phyloP scores from a whole-genome alignment of 139 green algal species.

The Tetradesmus obliquus region DNA sequence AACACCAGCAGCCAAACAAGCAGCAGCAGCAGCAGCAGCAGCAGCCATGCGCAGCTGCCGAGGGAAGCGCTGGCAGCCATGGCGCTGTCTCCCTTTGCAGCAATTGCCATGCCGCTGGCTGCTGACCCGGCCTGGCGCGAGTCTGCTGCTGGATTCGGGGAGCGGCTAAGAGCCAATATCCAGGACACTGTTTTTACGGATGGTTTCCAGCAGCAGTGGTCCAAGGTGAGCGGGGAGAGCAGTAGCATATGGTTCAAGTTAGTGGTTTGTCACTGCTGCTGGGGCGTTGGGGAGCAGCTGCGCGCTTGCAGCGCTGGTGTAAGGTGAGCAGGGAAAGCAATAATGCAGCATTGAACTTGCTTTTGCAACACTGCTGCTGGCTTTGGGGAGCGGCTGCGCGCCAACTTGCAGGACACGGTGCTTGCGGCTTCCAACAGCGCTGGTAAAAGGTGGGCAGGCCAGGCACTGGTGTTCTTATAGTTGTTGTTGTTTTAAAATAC shows the following conservation, averaged over 20 bases:
- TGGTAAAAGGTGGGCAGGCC: no score
- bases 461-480: no score
- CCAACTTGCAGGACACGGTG: neutral
- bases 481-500: neutral
- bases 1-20: neutral
- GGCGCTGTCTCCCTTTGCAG: constrained; percentile 67
- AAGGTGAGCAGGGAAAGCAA: neutral
- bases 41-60: neutral
- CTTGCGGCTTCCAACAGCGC: no score
- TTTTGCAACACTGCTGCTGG: constrained; percentile 2
- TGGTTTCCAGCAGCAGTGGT: constrained; percentile 23
- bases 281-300: no score
- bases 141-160: constrained; percentile 25
- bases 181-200: constrained; percentile 24
- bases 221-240: neutral
- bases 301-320: neutral
- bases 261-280: no score
- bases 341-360: no score
- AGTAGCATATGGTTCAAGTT: neutral
- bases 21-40: constrained; percentile 34
- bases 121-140: constrained; percentile 11
- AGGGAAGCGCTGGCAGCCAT: constrained; percentile 65
- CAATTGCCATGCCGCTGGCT: constrained; percentile 53
- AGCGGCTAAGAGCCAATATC: constrained; percentile 14
- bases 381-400: constrained; percentile 25